phyloP scores from a whole-genome alignment of 768 basidiomycete species.

The Boletus pseudo-olivaceus region DNA sequence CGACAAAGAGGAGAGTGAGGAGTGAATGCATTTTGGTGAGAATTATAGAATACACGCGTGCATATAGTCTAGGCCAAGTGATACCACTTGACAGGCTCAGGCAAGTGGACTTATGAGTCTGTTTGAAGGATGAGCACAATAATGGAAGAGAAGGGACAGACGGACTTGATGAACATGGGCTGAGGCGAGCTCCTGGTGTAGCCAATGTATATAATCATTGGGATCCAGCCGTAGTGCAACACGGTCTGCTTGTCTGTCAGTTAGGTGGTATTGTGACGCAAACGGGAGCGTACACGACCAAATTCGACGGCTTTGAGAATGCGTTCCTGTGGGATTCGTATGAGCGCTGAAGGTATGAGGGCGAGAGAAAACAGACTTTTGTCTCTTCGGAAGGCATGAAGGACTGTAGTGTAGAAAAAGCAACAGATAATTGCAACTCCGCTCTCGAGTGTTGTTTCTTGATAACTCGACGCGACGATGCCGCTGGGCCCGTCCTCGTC shows the following conservation, averaged over 20 bases:
- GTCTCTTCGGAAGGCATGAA: constrained; percentile 88
- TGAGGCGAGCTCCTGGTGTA: constrained; percentile 91
- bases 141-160: constrained; percentile 14
- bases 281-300: constrained; percentile 62
- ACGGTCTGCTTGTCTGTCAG: constrained; percentile 56
- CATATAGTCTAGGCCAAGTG: constrained; percentile 16
- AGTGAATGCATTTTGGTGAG: constrained; percentile 12
- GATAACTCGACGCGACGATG: constrained; percentile 36
- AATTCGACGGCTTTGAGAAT: constrained; percentile 78
- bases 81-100: constrained; percentile 36
- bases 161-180: constrained; percentile 93
- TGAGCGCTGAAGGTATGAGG: background rate
- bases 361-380: constrained; percentile 48
- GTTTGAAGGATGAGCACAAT: constrained; percentile 4
- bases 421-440: constrained; percentile 30
- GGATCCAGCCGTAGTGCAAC: constrained; percentile 95
- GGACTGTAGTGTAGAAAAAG: constrained; percentile 4
- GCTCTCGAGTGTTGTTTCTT: constrained; percentile 11
- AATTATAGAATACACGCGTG: constrained; percentile 29
- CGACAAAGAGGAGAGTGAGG: background rate
- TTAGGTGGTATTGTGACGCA: background rate
- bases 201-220: constrained; percentile 93
- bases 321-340: constrained; percentile 49
- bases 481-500: constrained; percentile 45
- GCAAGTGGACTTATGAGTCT: constrained; percentile 95